These are phyloP conservation scores for Sarocladium strictum DNA, from an alignment of 2,329 filamentous ascomycete genomes.

Conservation along the genomic window DNA sequence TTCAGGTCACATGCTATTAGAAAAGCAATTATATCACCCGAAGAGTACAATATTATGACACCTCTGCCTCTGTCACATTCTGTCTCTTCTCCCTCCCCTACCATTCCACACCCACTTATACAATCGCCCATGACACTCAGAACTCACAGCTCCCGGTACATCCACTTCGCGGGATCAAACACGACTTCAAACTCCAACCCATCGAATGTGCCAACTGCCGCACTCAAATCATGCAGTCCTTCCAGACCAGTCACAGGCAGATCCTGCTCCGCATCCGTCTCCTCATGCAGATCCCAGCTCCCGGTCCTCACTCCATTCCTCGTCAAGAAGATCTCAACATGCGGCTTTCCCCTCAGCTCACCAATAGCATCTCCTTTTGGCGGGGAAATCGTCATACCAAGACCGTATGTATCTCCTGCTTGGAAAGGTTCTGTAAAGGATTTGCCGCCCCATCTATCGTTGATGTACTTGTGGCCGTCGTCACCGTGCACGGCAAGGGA, in stretches of 20 bases:
- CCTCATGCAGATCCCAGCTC: conserved; percentile 69
- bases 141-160: conserved; percentile 31
- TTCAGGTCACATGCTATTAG: no score
- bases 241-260: conserved; percentile 61
- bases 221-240: conserved; percentile 65
- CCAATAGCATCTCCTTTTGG: conserved; percentile 13
- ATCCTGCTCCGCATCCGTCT: conserved; percentile 58
- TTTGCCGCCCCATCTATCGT: conserved; percentile 67
- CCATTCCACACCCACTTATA: neutral
- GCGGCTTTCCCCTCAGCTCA: conserved; percentile 17
- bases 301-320: conserved; percentile 54
- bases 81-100: neutral
- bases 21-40: no score
- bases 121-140: neutral
- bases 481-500: conserved; percentile 73
- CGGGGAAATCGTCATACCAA: conserved; percentile 61
- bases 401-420: conserved; percentile 60
- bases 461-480: conserved; percentile 70
- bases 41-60: no score
- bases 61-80: no score
- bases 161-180: conserved; percentile 54
- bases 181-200: conserved; percentile 62
- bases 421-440: conserved; percentile 60
- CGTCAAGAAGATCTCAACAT: conserved; percentile 56
- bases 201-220: conserved; percentile 65